A percentile compares a stretch with the other conserved stretches of the same genome.
These are phyloP conservation scores for Sophora flavescens DNA, from an alignment of 306 rosid genomes.

Conservation along the genomic window DNA sequence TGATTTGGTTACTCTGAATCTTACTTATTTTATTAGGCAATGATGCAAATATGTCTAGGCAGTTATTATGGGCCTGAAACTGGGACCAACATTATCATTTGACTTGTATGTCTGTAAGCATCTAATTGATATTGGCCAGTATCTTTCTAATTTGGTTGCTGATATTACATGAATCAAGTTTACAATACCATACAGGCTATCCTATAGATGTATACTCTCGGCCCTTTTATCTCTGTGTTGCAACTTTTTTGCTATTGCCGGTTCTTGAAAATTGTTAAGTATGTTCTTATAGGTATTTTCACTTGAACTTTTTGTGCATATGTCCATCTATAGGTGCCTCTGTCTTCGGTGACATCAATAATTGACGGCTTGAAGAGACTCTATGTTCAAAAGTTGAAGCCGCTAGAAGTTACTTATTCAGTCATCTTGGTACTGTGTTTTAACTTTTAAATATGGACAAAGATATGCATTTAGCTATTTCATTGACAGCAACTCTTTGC, in stretches of 20 bases:
- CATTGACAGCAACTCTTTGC: constrained; percentile 36
- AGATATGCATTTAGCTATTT: constrained; percentile 18
- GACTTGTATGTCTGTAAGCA: background rate
- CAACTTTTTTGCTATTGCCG: constrained; percentile 28
- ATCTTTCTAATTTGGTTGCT: constrained; percentile 8
- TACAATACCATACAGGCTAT: background rate
- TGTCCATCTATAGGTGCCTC: constrained; percentile 62
- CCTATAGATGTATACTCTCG: constrained; percentile 14
- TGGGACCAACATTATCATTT: constrained; percentile 11
- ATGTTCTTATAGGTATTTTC: constrained; percentile 10
- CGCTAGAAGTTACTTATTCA: constrained; percentile 71
- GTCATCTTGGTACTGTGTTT: constrained; percentile 15
- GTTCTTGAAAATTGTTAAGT: constrained; percentile 6
- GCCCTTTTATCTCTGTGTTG: constrained; percentile 27
- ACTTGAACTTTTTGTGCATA: constrained; percentile 35
- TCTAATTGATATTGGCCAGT: background rate
- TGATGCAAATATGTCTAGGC: background rate
- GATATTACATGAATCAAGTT: constrained; percentile 13
- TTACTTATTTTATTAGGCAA: constrained; percentile 9
- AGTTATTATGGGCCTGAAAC: constrained; percentile 27
- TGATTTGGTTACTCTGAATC: constrained; percentile 20
- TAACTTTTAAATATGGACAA: constrained; percentile 17
- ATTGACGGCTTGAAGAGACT: constrained; percentile 86
- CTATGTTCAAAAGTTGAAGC: constrained; percentile 87
- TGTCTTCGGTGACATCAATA: constrained; percentile 87